phyloP scores from a whole-genome alignment of 192 early-diverging fungal species.

The Geranomyces michiganensis region DNA sequence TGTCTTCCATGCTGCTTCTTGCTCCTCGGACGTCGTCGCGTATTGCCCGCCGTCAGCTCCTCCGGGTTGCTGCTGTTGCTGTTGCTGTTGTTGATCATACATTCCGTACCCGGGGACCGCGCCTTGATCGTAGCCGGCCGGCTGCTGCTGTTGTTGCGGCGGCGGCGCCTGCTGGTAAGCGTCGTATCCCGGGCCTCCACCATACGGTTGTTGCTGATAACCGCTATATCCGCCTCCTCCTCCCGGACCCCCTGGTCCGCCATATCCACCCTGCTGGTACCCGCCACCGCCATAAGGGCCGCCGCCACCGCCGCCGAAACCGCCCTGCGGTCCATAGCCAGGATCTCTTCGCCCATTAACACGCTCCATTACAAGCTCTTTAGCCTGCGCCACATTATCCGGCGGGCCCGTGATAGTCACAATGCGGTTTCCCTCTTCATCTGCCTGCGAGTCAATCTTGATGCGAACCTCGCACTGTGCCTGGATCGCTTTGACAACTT shows the following conservation, averaged over 20 bases:
- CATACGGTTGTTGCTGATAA: neutral
- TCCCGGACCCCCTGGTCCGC: neutral
- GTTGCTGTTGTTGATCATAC: slow-evolving; percentile 32
- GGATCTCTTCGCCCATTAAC: slow-evolving; percentile 9
- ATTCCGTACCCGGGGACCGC: slow-evolving; percentile 27
- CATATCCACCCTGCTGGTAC: neutral
- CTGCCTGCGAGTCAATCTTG: slow-evolving; percentile 58
- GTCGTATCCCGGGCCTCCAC: neutral
- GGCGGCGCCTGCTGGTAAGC: slow-evolving; percentile 3
- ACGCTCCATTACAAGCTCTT: slow-evolving; percentile 42
- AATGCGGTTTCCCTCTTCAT: slow-evolving; percentile 39
- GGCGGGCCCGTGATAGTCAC: slow-evolving; percentile 50
- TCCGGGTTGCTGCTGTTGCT: slow-evolving; percentile 1
- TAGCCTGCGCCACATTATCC: slow-evolving; percentile 46
- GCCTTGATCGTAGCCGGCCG: slow-evolving; percentile 23
- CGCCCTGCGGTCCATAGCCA: slow-evolving; percentile 15
- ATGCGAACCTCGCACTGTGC: slow-evolving; percentile 71
- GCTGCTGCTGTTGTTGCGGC: slow-evolving; percentile 14
- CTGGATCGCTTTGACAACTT: slow-evolving; percentile 79
- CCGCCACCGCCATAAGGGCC: slow-evolving; percentile 15
- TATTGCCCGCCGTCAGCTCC: neutral
- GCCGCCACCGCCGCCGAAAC: neutral
- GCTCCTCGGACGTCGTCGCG: too few species aligned
- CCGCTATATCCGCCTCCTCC: neutral
- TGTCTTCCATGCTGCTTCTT: too few species aligned